Evolutionary conservation across 2,329 filamentous ascomycete species (phyloP).

Genomic region (Neofusicoccum laricinum): DNA sequence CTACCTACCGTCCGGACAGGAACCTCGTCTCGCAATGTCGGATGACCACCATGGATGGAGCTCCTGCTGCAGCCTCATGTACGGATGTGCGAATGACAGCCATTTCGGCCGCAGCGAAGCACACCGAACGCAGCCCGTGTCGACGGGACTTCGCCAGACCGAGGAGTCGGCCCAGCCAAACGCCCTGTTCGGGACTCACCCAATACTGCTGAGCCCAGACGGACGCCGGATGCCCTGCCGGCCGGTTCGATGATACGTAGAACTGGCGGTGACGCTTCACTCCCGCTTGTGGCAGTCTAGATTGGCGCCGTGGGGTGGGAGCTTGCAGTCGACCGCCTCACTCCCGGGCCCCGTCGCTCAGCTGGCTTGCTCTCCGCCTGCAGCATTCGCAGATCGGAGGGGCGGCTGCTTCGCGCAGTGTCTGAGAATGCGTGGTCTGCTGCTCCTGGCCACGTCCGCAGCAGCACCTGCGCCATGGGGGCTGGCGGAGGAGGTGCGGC

Average conservation of each 20-base stretch:
- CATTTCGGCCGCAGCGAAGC: neutral
- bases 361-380: neutral
- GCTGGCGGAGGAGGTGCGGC: neutral
- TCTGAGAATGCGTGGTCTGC: neutral
- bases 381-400: neutral
- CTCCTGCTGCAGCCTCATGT: neutral
- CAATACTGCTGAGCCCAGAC: too few relatives aligned
- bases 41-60: neutral
- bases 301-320: neutral
- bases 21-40: neutral
- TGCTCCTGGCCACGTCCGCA: neutral
- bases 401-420: conserved; percentile 1
- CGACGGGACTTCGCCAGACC: too few relatives aligned
- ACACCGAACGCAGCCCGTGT: too few relatives aligned
- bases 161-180: too few relatives aligned
- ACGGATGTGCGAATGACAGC: neutral
- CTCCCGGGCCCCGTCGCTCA: conserved; percentile 3
- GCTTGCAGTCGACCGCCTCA: conserved; percentile 3
- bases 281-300: neutral
- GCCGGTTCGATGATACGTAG: too few relatives aligned
- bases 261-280: too few relatives aligned
- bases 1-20: neutral
- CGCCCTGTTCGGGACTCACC: too few relatives aligned
- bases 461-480: neutral
- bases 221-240: too few relatives aligned